Evolutionary conservation across 1,284 basidiomycete genomes (phyloP).

Genomic region (Ceratobasidium sp.): DNA sequence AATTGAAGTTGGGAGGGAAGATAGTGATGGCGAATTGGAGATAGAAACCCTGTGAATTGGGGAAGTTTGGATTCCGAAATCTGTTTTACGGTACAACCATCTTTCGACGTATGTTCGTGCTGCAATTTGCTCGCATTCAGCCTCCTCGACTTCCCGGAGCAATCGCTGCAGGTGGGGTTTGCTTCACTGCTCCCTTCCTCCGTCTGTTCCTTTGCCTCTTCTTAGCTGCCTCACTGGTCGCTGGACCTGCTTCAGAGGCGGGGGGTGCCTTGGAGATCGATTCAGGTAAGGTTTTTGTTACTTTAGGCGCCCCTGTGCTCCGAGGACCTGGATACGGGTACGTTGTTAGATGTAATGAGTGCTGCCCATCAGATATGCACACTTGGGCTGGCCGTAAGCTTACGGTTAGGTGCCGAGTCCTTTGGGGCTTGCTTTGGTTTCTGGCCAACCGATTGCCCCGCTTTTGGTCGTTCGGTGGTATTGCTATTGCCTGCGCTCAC

Average conservation of each 20-base stretch:
- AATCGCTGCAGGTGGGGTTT: background rate
- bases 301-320: background rate
- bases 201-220: background rate
- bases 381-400: too few species aligned
- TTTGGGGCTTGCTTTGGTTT: slow-evolving; percentile 1
- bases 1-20: slow-evolving; percentile 16
- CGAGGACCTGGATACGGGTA: background rate
- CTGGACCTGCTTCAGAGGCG: background rate
- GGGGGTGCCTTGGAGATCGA: background rate
- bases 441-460: background rate
- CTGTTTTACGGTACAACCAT: background rate
- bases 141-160: too few species aligned
- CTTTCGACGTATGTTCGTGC: background rate
- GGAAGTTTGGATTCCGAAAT: background rate
- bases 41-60: background rate
- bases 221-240: background rate
- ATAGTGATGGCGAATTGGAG: slow-evolving; percentile 7
- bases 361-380: too few species aligned
- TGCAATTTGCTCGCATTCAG: background rate
- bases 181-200: background rate
- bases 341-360: too few species aligned
- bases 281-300: background rate
- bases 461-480: background rate
- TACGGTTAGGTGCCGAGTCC: background rate
- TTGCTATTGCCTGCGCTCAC: background rate